phyloP scores from a whole-genome alignment of 805 yeast species.

The Schizosaccharomyces octosporus region DNA sequence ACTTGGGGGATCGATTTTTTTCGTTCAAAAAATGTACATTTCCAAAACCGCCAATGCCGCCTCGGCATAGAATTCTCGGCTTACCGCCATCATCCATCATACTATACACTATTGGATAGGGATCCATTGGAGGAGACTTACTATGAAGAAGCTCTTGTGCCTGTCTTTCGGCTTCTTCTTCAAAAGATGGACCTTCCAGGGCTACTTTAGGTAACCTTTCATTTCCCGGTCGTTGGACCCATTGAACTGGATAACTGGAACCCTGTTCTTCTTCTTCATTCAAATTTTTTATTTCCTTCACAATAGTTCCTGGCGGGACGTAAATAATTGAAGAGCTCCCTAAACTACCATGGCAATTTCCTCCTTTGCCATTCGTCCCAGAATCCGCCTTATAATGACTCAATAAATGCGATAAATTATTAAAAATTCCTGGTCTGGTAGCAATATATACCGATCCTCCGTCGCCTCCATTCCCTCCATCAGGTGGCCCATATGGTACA shows the following conservation, averaged over 20 bases:
- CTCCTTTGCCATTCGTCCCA: slow-evolving; percentile 48
- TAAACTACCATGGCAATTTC: slow-evolving; percentile 63
- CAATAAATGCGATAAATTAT: neutral
- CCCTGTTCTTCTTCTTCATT: slow-evolving; percentile 19
- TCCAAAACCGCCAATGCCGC: slow-evolving; percentile 89
- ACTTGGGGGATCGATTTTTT: slow-evolving; percentile 68
- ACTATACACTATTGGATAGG: neutral
- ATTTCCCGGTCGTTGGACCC: neutral
- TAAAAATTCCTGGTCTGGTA: slow-evolving; percentile 22
- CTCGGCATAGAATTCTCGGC: slow-evolving; percentile 48
- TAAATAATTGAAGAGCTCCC: slow-evolving; percentile 61
- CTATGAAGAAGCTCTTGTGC: neutral
- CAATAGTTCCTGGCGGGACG: slow-evolving; percentile 78
- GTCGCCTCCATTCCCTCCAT: slow-evolving; percentile 95
- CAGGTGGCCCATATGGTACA: slow-evolving; percentile 73
- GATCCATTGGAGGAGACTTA: neutral
- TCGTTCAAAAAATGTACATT: slow-evolving; percentile 82
- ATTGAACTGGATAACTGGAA: slow-evolving; percentile 8
- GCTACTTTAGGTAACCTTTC: neutral
- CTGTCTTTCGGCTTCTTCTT: neutral
- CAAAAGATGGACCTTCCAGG: neutral
- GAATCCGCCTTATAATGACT: slow-evolving; percentile 35
- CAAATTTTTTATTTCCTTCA: slow-evolving; percentile 17
- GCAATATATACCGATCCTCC: slow-evolving; percentile 76
- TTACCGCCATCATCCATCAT: slow-evolving; percentile 13